Percentiles rank a stretch among this genome's conserved stretches.
These are phyloP conservation scores for Westerdykella sp. DNA, from an alignment of 2,329 filamentous ascomycete genomes.

Conservation along the genomic window DNA sequence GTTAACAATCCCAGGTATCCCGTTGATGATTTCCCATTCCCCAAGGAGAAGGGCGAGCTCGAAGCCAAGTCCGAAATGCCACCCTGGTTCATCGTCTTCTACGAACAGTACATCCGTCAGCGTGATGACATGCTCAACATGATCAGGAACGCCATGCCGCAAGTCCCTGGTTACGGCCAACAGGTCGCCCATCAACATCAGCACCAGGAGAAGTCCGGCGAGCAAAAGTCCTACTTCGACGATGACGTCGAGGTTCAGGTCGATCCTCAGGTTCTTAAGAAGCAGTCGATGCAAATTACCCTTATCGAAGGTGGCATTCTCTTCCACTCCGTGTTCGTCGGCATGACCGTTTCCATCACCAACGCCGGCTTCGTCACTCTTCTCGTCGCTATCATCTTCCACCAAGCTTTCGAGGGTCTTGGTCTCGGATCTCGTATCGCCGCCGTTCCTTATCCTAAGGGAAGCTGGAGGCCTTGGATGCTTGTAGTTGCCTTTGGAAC, in stretches of 20 bases:
- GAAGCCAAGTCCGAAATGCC: conserved; percentile 47
- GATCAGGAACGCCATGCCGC: conserved; percentile 40
- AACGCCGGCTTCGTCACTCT: conserved; percentile 53
- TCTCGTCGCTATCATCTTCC: conserved; percentile 57
- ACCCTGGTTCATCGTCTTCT: conserved; percentile 57
- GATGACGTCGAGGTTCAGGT: conserved; percentile 33
- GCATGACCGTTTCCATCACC: conserved; percentile 55
- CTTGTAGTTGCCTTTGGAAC: conserved; percentile 58
- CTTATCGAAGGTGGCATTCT: conserved; percentile 56
- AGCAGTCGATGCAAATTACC: conserved; percentile 36
- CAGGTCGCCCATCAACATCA: conserved; percentile 11
- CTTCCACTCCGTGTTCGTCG: conserved; percentile 60
- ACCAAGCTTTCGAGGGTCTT: conserved; percentile 58
- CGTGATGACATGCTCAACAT: conserved; percentile 54
- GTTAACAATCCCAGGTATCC: conserved; percentile 10
- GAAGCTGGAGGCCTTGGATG: conserved; percentile 54
- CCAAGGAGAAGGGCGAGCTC: conserved; percentile 21
- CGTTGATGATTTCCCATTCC: conserved; percentile 24
- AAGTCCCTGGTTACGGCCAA: conserved; percentile 28
- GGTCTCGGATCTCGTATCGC: conserved; percentile 57
- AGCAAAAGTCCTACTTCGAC: conserved; percentile 32
- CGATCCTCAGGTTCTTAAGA: conserved; percentile 35
- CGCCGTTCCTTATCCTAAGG: conserved; percentile 52
- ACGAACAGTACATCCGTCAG: conserved; percentile 57
- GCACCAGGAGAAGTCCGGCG: conserved; percentile 10